Percentiles rank a stretch among this genome's conserved stretches.
Evolutionary conservation across 257 asterid species (phyloP).

Genomic region (Solanum gracilifrons): DNA sequence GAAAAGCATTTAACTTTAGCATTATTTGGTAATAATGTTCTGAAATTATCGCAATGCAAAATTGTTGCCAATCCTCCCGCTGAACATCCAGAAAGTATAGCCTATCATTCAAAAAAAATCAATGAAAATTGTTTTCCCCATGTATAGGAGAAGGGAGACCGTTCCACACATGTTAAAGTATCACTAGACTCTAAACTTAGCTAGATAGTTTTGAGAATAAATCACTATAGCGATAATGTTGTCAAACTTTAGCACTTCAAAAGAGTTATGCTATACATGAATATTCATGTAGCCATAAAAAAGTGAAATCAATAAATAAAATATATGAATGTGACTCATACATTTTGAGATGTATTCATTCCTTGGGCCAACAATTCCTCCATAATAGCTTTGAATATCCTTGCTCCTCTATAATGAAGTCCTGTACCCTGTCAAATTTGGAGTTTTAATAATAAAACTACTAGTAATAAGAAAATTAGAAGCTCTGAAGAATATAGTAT

Average conservation of each 20-base stretch:
- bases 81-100: slow-evolving; percentile 52
- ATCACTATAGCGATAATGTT: neutral
- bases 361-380: neutral
- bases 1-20: slow-evolving; percentile 4
- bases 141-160: too few species aligned
- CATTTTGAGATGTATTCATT: neutral
- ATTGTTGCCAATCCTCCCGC: slow-evolving; percentile 55
- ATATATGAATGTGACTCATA: neutral
- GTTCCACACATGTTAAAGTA: neutral
- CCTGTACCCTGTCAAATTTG: neutral
- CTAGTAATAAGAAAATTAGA: neutral
- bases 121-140: too few species aligned
- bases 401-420: slow-evolving; percentile 4
- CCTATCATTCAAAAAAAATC: slow-evolving; percentile 18
- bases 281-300: neutral
- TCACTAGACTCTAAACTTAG: neutral
- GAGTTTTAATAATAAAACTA: neutral
- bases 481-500: neutral
- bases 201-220: neutral
- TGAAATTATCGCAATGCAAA: slow-evolving; percentile 39
- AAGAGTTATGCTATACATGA: neutral
- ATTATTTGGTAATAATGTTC: neutral
- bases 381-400: slow-evolving; percentile 1
- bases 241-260: neutral
- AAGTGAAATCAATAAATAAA: neutral